Evolutionary conservation across 192 early-diverging fungal species (phyloP), one percentile per base, ranked within the genome.

Genomic region (Thamnidium elegans): DNA sequence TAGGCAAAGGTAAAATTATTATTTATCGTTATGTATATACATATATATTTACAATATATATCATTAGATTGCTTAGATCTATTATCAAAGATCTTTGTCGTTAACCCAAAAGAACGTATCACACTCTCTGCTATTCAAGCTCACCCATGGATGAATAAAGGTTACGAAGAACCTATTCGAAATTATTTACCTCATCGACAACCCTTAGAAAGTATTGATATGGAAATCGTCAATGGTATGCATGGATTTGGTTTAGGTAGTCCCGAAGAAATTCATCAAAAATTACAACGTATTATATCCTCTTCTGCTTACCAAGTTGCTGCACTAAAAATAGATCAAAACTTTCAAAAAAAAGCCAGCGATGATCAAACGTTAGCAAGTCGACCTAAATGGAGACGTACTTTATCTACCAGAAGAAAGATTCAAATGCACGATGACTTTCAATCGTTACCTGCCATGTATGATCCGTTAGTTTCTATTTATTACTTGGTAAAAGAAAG

Each of bases 91-190:
- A 80, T 93, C 55, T 80, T 94, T 1, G 88, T 88, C 1, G 89
- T 89, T 23, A 85, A 88, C 73, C 89, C 89, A 1, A 77, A 78
- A 53, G 61, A 74, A 43, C 79, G 92, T 32, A 86, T 88, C 15
- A 86, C 84, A 1, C 79, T 94, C 63, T 72, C 76, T 58, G 89
- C 88, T 47, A 86, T 93, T 19, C 70, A 87, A 31, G 64, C 66
- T 19, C 91, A 94, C 55, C 80, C 84, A 2, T 94, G 92, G 92
- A 83, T 89, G 20, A 79, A 90, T 72, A 87, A 92, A 48, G 89
- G 86, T 11, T 88, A 81, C 56, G 79, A 81, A 51, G 68, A 75
- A 56, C 81, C 79, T 2, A 77, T 87, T 14, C 78, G 84, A 46
- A 87, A 83, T 65, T 85, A 91, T 70, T 68, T 92, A 19, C 89